These are phyloP conservation scores for Gossypium davidsonii DNA, from an alignment of 441 rosid species.

Conservation along the genomic window DNA sequence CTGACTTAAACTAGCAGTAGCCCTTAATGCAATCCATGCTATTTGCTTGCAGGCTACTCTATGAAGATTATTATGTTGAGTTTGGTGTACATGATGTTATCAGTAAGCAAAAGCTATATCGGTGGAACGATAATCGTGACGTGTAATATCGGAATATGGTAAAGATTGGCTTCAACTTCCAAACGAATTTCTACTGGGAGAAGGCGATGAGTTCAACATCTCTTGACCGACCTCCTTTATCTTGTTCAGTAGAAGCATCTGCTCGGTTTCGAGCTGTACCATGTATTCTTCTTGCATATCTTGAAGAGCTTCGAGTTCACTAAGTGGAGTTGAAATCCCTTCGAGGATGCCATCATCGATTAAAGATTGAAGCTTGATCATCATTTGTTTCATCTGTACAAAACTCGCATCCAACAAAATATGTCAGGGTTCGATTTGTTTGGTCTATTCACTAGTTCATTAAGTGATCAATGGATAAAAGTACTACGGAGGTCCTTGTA, in stretches of 20 bases:
- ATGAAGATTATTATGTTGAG: neutral
- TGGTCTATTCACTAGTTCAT: neutral
- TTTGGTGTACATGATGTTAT: neutral
- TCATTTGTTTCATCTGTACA: constrained; percentile 50
- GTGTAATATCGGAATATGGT: neutral
- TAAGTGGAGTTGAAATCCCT: constrained; percentile 45
- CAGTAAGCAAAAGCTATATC: neutral
- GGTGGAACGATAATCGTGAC: neutral
- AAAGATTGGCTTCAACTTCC: constrained; percentile 18
- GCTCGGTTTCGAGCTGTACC: constrained; percentile 86
- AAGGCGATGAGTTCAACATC: constrained; percentile 56
- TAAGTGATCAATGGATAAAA: neutral
- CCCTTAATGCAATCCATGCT: neutral
- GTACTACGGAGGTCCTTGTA: too few species aligned
- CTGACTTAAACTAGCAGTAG: neutral
- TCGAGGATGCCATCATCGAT: constrained; percentile 58
- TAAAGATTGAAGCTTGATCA: constrained; percentile 51
- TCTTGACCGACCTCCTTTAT: constrained; percentile 86
- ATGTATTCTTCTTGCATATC: constrained; percentile 69
- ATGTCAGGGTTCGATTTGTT: neutral
- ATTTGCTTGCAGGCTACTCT: neutral
- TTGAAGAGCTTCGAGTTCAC: constrained; percentile 69
- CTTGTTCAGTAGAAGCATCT: constrained; percentile 63
- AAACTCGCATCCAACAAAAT: neutral
- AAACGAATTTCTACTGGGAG: constrained; percentile 32